Conservation (phyloP, 148 eudicot genomes). For the Silene latifolia region DNA sequence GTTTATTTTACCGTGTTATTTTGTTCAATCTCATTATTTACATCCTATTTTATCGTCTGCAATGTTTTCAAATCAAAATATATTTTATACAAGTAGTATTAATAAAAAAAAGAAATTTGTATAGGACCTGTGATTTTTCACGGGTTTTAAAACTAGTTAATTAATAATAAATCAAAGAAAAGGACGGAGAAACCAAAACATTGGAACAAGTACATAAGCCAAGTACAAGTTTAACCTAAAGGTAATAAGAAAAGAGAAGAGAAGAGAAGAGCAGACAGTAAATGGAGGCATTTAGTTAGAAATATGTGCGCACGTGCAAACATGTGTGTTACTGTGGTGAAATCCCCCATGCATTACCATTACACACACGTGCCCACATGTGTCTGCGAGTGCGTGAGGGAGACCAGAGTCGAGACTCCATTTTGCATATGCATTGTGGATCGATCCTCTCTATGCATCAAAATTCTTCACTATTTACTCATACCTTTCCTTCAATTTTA, state of each 20-base stretch:
- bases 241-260: background rate
- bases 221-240: background rate
- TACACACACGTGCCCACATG: slow-evolving; percentile 37
- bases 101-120: no score
- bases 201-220: no score
- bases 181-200: slow-evolving; percentile 20
- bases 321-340: slow-evolving; percentile 30
- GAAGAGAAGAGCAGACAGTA: background rate
- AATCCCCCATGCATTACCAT: slow-evolving; percentile 29
- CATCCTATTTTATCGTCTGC: no score
- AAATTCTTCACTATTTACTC: background rate
- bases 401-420: background rate
- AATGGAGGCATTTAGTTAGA: slow-evolving; percentile 9
- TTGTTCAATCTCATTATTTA: no score
- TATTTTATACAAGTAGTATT: no score
- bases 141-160: no score
- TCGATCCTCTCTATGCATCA: background rate
- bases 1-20: no score
- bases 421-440: background rate
- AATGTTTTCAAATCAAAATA: no score
- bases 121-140: no score
- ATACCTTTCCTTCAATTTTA: no score
- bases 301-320: slow-evolving; percentile 33
- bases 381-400: slow-evolving; percentile 31
- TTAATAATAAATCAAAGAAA: background rate